Percentiles rank a stretch among this genome's conserved stretches.
phyloP scores from a whole-genome alignment of 805 yeast genomes.

The Sugiyamaella valdiviana region DNA sequence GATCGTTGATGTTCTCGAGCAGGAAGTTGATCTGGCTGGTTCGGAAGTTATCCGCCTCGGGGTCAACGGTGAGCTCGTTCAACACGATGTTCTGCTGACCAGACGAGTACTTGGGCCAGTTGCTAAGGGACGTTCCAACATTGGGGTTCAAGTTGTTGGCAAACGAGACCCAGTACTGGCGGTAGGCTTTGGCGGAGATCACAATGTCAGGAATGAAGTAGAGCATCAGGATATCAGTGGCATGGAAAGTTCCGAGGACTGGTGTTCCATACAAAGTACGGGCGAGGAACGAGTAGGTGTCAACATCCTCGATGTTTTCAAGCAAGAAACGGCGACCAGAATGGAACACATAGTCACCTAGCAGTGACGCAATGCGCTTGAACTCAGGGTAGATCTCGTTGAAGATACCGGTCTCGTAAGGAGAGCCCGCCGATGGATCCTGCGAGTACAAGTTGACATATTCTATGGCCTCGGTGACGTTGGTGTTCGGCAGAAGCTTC shows the following conservation, averaged over 20 bases:
- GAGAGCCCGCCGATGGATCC: conserved; percentile 14
- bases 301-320: conserved; percentile 8
- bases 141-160: conserved; percentile 15
- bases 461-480: background rate
- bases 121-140: background rate
- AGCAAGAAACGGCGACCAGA: conserved; percentile 14
- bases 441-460: conserved; percentile 11
- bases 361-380: conserved; percentile 16
- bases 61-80: background rate
- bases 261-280: conserved; percentile 5
- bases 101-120: conserved; percentile 12
- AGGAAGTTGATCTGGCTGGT: background rate
- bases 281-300: conserved; percentile 7
- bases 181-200: conserved; percentile 8
- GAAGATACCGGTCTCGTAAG: conserved; percentile 11
- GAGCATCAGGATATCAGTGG: conserved; percentile 5
- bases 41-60: background rate
- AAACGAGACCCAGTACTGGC: conserved; percentile 14
- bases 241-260: conserved; percentile 15
- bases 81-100: background rate
- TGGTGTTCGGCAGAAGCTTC: background rate
- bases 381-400: conserved; percentile 11
- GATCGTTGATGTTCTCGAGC: background rate
- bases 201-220: background rate
- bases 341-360: conserved; percentile 15